Conservation (phyloP, 331 rosid genomes). For the Malus hybrid region DNA sequence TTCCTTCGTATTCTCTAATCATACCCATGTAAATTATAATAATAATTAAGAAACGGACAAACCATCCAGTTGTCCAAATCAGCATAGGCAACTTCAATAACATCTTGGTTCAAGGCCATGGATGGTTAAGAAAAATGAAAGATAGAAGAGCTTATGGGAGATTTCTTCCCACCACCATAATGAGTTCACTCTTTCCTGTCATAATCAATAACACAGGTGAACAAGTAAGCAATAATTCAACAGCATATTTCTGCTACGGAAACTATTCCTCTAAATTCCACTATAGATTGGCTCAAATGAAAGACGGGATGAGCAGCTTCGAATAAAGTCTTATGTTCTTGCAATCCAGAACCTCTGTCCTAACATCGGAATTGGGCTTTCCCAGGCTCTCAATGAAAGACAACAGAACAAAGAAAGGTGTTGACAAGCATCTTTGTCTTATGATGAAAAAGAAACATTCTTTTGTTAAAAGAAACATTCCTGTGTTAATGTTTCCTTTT, state of each 20-base stretch:
- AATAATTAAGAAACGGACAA: neutral
- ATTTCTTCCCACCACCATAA: neutral
- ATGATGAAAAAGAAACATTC: neutral
- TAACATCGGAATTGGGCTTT: neutral
- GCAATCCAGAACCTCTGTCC: neutral
- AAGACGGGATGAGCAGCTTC: neutral
- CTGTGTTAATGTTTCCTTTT: neutral
- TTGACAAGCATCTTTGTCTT: neutral
- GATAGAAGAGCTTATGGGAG: too few species aligned
- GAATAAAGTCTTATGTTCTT: neutral
- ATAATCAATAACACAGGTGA: neutral
- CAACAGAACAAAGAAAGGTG: neutral
- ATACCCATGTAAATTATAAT: neutral
- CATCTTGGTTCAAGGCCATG: neutral
- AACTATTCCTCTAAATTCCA: neutral
- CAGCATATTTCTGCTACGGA: neutral
- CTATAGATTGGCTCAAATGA: neutral
- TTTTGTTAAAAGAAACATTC: too few species aligned
- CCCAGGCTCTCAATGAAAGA: neutral
- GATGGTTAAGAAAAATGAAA: neutral
- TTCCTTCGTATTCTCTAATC: slow-evolving; percentile 2
- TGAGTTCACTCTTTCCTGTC: neutral
- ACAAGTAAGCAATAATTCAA: neutral
- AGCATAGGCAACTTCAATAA: neutral
- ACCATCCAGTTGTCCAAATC: neutral